Percentiles rank a stretch among this genome's conserved stretches.
Conservation (phyloP, 164 flowering plant species). For the Dillenia suffruticosa region DNA sequence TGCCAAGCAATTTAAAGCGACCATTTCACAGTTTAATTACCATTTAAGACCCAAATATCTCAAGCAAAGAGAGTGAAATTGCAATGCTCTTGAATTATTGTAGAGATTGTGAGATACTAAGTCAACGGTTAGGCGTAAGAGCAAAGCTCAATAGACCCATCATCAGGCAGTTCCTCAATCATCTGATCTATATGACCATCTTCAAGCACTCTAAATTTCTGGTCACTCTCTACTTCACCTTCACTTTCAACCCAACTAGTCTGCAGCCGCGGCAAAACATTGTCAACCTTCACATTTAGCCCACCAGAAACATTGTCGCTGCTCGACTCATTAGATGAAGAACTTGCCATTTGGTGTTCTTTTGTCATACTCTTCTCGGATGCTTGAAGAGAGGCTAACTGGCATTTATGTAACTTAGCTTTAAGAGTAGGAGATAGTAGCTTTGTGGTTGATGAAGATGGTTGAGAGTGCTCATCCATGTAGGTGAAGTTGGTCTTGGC, state of each 20-base stretch:
- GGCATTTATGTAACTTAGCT: slow-evolving; percentile 36
- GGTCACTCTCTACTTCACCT: slow-evolving; percentile 3
- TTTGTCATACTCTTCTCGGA: slow-evolving; percentile 2
- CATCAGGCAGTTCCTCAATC: slow-evolving; percentile 40
- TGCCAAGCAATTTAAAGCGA: too few relatives aligned
- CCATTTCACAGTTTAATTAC: too few relatives aligned
- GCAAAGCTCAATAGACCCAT: slow-evolving; percentile 32
- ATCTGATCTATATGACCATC: slow-evolving; percentile 43
- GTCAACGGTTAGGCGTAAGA: not conserved
- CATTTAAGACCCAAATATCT: too few relatives aligned
- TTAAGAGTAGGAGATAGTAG: slow-evolving; percentile 29
- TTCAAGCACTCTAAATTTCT: slow-evolving; percentile 20
- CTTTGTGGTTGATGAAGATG: slow-evolving; percentile 16
- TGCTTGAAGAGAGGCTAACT: slow-evolving; percentile 25
- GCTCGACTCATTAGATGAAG: not conserved
- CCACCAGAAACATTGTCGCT: not conserved
- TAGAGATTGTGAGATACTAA: too few relatives aligned
- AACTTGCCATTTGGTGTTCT: too few relatives aligned
- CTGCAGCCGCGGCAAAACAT: too few relatives aligned
- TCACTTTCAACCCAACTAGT: not conserved
- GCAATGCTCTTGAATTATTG: too few relatives aligned
- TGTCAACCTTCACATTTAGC: too few relatives aligned
- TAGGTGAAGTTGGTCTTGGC: slow-evolving; percentile 34
- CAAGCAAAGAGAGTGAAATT: too few relatives aligned
- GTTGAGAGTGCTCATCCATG: slow-evolving; percentile 13